phyloP scores from a whole-genome alignment of 2,329 filamentous ascomycete species.

The Alternaria dauci region DNA sequence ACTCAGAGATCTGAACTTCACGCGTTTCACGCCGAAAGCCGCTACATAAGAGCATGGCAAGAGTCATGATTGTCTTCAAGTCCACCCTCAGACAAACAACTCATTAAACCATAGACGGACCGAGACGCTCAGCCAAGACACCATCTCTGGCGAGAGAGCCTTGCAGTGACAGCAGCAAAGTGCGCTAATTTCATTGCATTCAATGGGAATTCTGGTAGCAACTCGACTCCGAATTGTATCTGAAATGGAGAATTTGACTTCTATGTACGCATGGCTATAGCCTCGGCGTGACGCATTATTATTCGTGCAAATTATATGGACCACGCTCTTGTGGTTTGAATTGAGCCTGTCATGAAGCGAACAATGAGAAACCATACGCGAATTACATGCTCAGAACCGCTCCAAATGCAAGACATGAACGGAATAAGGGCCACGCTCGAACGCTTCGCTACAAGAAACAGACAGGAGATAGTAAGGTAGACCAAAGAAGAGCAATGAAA shows the following conservation, averaged over 20 bases:
- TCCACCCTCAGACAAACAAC: too few relatives aligned
- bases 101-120: too few relatives aligned
- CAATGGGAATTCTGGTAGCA: not conserved
- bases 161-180: constrained; percentile 2
- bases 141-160: too few relatives aligned
- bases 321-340: not conserved
- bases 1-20: too few relatives aligned
- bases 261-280: not conserved
- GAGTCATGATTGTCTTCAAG: too few relatives aligned
- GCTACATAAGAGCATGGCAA: too few relatives aligned
- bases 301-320: not conserved
- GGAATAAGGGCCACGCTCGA: not conserved
- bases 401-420: constrained; percentile 2
- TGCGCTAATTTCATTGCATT: not conserved
- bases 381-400: not conserved
- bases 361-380: not conserved
- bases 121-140: too few relatives aligned
- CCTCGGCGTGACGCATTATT: not conserved
- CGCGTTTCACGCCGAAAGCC: too few relatives aligned
- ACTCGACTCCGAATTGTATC: not conserved
- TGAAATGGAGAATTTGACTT: not conserved
- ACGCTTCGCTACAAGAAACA: not conserved
- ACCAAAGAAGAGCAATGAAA: not conserved
- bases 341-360: not conserved
- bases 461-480: not conserved